These are phyloP conservation scores for Neophaeococcomyces aloes DNA, from an alignment of 2,329 filamentous ascomycete genomes.

Conservation along the genomic window DNA sequence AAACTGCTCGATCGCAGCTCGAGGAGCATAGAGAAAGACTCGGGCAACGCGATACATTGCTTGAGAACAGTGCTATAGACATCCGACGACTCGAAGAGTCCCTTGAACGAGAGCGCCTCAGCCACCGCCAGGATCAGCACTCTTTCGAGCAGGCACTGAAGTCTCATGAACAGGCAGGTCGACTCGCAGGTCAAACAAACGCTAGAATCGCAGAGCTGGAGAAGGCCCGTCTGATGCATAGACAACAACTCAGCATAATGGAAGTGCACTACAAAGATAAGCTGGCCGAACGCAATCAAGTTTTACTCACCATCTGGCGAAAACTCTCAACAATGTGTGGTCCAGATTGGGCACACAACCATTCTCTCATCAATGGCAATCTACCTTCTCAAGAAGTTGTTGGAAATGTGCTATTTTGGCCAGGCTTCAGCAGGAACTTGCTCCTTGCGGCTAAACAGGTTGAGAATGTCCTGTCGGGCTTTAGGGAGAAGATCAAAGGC, in stretches of 20 bases:
- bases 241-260: conserved; percentile 61
- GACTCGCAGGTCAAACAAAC: conserved; percentile 76
- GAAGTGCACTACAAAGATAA: conserved; percentile 80
- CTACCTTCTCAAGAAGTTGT: conserved; percentile 78
- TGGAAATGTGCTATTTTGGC: conserved; percentile 61
- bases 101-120: conserved; percentile 79
- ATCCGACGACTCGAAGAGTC: conserved; percentile 73
- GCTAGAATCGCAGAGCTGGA: conserved; percentile 78
- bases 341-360: conserved; percentile 80
- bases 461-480: conserved; percentile 65
- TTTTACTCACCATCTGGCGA: conserved; percentile 85
- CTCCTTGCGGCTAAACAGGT: conserved; percentile 77
- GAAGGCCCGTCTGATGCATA: conserved; percentile 63
- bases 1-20: conserved; percentile 62
- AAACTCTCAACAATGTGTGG: conserved; percentile 77
- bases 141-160: conserved; percentile 82
- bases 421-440: conserved; percentile 83
- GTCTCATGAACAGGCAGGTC: conserved; percentile 75
- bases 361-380: conserved; percentile 79
- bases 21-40: conserved; percentile 87
- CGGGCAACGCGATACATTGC: conserved; percentile 74
- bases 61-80: conserved; percentile 83
- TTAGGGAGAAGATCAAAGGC: conserved; percentile 66
- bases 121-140: conserved; percentile 74
- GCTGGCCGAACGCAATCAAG: conserved; percentile 75